Conservation (phyloP, 257 asterid species). For the Petrea volubilis region DNA sequence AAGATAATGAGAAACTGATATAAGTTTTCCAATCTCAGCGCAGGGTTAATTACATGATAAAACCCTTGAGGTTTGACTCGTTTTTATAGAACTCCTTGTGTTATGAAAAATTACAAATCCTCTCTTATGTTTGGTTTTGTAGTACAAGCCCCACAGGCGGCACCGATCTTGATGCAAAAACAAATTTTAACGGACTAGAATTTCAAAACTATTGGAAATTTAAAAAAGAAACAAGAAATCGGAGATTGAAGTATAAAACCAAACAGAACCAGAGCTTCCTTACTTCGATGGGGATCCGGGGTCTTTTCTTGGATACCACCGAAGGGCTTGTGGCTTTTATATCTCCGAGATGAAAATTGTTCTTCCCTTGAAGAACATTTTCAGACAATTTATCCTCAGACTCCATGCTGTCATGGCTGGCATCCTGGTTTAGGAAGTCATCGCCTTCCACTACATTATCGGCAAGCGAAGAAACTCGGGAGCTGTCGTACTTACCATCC, state of each 20-base stretch:
- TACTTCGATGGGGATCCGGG: constrained; percentile 40
- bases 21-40: not conserved
- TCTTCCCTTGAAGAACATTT: constrained; percentile 25
- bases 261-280: not conserved
- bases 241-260: no score
- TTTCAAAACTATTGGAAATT: not conserved
- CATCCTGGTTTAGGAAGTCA: constrained; percentile 43
- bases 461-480: not conserved
- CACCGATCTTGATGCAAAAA: no score
- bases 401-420: constrained; percentile 33
- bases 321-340: constrained; percentile 22
- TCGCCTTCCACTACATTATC: constrained; percentile 33
- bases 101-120: no score
- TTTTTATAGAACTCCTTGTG: no score
- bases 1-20: constrained; percentile 8
- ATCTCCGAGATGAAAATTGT: constrained; percentile 17
- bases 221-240: not conserved
- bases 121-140: no score
- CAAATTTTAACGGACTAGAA: no score
- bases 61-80: no score
- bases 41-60: no score
- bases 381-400: constrained; percentile 27
- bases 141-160: no score
- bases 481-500: constrained; percentile 24
- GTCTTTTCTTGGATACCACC: constrained; percentile 50